Percentiles rank a stretch among this genome's conserved stretches.
Evolutionary conservation across 768 basidiomycete species (phyloP).

Genomic region (Fibroporia radiculosa): DNA sequence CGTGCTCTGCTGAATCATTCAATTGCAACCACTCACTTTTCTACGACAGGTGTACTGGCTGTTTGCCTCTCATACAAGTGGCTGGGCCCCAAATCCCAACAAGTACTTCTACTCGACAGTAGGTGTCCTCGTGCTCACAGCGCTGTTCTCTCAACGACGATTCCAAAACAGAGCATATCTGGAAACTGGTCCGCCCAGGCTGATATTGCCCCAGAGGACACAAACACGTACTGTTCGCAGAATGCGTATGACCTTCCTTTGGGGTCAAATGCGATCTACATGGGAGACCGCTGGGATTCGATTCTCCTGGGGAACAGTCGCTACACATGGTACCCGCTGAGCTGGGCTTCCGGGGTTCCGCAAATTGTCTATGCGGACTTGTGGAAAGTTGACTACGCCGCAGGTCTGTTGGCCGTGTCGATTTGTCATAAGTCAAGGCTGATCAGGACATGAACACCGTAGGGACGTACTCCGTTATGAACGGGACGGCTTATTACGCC

Average conservation of each 20-base stretch:
- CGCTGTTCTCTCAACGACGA: not conserved
- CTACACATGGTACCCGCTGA: slow-evolving; percentile 57
- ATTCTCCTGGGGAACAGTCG: slow-evolving; percentile 44
- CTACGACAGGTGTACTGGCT: slow-evolving; percentile 42
- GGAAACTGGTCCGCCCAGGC: slow-evolving; percentile 49
- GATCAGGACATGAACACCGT: not conserved
- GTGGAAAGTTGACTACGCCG: slow-evolving; percentile 43
- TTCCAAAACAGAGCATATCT: slow-evolving; percentile 34
- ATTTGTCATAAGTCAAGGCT: too few species aligned
- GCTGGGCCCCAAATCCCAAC: slow-evolving; percentile 57
- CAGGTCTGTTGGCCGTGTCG: slow-evolving; percentile 23
- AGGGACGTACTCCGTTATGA: slow-evolving; percentile 42
- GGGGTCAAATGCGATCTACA: slow-evolving; percentile 45
- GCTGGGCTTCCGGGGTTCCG: slow-evolving; percentile 47
- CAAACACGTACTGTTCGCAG: slow-evolving; percentile 54
- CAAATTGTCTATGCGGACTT: slow-evolving; percentile 48
- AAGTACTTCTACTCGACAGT: slow-evolving; percentile 49
- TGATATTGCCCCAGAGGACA: slow-evolving; percentile 45
- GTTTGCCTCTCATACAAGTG: slow-evolving; percentile 49
- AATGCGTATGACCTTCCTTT: slow-evolving; percentile 48
- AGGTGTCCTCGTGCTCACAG: slow-evolving; percentile 8
- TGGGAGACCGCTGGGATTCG: slow-evolving; percentile 60
- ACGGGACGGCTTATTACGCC: slow-evolving; percentile 49
- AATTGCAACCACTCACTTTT: not conserved
- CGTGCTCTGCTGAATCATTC: not conserved